Evolutionary conservation across 768 basidiomycete genomes (phyloP).

Genomic region (Auricularia auricula-judae): DNA sequence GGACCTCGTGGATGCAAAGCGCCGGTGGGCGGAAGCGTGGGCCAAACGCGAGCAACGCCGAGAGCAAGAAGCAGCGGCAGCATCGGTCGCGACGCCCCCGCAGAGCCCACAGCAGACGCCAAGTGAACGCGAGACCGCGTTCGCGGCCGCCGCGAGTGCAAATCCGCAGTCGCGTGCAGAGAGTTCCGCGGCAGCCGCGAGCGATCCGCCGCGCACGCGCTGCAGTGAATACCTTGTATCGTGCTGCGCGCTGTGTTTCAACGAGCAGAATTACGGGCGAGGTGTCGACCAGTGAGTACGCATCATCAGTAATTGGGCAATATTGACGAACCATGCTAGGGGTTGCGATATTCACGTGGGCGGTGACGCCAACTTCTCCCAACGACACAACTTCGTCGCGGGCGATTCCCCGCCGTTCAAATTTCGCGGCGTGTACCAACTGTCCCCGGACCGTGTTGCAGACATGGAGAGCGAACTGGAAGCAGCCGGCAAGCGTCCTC

Average conservation of each 20-base stretch:
- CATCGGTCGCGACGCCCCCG: too few relatives aligned
- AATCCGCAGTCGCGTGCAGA: not conserved
- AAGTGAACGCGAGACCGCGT: too few relatives aligned
- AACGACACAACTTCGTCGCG: conserved; percentile 20
- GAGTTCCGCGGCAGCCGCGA: not conserved
- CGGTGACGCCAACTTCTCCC: conserved; percentile 29
- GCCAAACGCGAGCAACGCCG: too few relatives aligned
- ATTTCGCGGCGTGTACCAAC: conserved; percentile 20
- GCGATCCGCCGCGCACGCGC: conserved; percentile 6
- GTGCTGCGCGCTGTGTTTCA: conserved; percentile 26
- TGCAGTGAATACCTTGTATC: conserved; percentile 14
- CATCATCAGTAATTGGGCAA: too few relatives aligned
- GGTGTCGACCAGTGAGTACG: conserved; percentile 7
- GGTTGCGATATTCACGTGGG: conserved; percentile 28
- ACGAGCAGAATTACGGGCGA: conserved; percentile 15
- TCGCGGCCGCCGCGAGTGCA: too few relatives aligned
- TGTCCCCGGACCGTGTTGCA: conserved; percentile 22
- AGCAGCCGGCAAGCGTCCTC: conserved; percentile 15
- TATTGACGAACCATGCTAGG: conserved; percentile 2
- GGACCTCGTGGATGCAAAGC: not conserved
- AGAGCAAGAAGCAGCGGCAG: too few relatives aligned
- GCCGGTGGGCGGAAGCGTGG: not conserved
- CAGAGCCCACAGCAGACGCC: too few relatives aligned
- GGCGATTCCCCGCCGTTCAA: conserved; percentile 25
- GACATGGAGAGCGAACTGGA: conserved; percentile 13